Evolutionary conservation across 441 rosid species (phyloP).

Genomic region (Eruca vesicaria): DNA sequence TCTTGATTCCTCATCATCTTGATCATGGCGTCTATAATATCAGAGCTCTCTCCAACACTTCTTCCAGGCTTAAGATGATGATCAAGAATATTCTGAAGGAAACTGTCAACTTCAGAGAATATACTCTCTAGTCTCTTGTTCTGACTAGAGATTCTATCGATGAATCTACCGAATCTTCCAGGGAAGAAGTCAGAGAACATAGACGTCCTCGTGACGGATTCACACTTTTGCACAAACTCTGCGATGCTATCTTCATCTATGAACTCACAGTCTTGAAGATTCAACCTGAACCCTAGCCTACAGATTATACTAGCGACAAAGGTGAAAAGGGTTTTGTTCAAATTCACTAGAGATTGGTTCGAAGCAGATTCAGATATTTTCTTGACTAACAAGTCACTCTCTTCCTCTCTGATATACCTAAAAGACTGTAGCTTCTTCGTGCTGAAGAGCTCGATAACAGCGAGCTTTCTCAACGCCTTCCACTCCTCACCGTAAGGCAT

Average conservation of each 20-base stretch:
- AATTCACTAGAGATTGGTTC: background rate
- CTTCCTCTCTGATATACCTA: slow-evolving; percentile 22
- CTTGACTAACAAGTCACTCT: slow-evolving; percentile 14
- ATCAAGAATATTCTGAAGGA: background rate
- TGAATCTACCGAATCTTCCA: background rate
- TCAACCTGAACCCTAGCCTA: background rate
- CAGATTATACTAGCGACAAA: background rate
- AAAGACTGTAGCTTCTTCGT: background rate
- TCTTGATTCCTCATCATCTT: background rate
- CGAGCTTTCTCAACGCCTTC: background rate
- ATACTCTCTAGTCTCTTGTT: background rate
- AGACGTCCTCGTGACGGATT: background rate
- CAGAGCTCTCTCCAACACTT: background rate
- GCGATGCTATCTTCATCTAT: background rate
- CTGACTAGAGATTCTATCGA: background rate
- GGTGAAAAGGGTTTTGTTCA: background rate
- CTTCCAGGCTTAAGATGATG: slow-evolving; percentile 7
- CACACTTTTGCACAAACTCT: background rate
- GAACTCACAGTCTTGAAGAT: background rate
- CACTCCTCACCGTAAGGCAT: slow-evolving; percentile 12
- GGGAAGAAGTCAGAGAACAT: slow-evolving; percentile 17
- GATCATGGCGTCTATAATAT: slow-evolving; percentile 6
- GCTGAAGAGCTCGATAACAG: slow-evolving; percentile 14
- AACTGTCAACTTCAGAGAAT: background rate
- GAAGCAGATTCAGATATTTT: slow-evolving; percentile 6